These are phyloP conservation scores for Candida quercuum DNA, from an alignment of 805 yeast species.

Conservation along the genomic window DNA sequence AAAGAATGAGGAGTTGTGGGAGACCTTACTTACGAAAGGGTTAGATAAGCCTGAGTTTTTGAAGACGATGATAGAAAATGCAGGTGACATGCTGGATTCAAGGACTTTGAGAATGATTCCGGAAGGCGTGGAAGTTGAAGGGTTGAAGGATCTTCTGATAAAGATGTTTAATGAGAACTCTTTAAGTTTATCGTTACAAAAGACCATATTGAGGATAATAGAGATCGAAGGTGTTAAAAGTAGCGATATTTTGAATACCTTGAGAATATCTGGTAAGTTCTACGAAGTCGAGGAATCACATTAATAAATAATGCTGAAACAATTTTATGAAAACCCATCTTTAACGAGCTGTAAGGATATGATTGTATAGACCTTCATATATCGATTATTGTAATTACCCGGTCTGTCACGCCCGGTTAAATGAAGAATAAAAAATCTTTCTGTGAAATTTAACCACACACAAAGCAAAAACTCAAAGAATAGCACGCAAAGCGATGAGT, in stretches of 20 bases:
- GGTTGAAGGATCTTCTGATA: conserved; percentile 54
- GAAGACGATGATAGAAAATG: conserved; percentile 61
- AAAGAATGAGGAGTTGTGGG: conserved; percentile 78
- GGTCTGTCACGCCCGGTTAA: too few species aligned
- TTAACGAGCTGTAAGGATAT: too few species aligned
- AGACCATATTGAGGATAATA: conserved; percentile 50
- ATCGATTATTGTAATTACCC: too few species aligned
- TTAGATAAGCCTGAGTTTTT: conserved; percentile 72
- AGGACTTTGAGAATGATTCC: conserved; percentile 65
- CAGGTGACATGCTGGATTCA: conserved; percentile 63
- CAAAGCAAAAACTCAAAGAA: too few species aligned
- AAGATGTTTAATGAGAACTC: conserved; percentile 62
- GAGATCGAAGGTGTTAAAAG: conserved; percentile 42
- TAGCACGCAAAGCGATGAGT: not conserved
- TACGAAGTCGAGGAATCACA: not conserved
- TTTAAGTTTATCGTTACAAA: conserved; percentile 45
- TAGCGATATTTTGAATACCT: conserved; percentile 25
- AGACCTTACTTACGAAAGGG: conserved; percentile 64
- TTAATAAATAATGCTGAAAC: not conserved
- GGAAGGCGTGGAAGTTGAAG: conserved; percentile 53
- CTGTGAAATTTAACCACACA: too few species aligned
- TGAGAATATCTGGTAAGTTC: conserved; percentile 14
- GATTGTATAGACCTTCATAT: too few species aligned
- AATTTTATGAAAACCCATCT: too few species aligned
- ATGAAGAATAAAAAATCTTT: too few species aligned